A percentile compares a stretch with the other conserved stretches of the same genome.
Evolutionary conservation across 192 early-diverging fungal genomes (phyloP).

Genomic region (Piromyces finnis): DNA sequence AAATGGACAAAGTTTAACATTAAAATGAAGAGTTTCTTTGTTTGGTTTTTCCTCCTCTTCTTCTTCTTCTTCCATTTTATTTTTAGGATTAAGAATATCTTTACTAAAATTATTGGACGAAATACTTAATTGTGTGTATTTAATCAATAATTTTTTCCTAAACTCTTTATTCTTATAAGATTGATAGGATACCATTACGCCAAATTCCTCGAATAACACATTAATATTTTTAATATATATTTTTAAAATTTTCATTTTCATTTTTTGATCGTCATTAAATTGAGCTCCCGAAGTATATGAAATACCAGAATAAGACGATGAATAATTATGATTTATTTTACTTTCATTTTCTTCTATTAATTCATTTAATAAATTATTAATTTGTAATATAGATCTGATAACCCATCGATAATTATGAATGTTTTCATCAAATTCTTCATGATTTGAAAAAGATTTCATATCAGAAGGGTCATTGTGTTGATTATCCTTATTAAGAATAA

Average conservation of each 20-base stretch:
- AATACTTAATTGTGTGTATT: not conserved
- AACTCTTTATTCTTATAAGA: not conserved
- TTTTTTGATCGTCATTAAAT: not conserved
- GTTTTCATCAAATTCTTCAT: not conserved
- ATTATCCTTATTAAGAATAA: not conserved
- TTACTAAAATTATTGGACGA: not conserved
- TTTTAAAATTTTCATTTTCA: not conserved
- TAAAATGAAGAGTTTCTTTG: no score
- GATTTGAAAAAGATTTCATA: not conserved
- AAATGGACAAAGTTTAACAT: no score
- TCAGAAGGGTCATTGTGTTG: not conserved
- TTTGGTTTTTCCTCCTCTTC: no score
- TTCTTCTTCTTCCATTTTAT: no score
- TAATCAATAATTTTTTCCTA: not conserved
- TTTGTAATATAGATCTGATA: not conserved
- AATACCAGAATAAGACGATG: not conserved
- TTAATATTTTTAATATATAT: not conserved
- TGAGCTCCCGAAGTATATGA: not conserved
- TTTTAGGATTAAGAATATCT: no score
- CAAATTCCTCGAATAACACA: not conserved
- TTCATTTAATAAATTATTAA: not conserved
- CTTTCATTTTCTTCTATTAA: not conserved
- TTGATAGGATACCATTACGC: not conserved
- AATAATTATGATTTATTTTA: not conserved
- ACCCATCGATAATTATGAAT: not conserved